Percentiles rank a stretch among this genome's conserved stretches.
Evolutionary conservation across 306 rosid species (phyloP).

Genomic region (Medicago arabica): DNA sequence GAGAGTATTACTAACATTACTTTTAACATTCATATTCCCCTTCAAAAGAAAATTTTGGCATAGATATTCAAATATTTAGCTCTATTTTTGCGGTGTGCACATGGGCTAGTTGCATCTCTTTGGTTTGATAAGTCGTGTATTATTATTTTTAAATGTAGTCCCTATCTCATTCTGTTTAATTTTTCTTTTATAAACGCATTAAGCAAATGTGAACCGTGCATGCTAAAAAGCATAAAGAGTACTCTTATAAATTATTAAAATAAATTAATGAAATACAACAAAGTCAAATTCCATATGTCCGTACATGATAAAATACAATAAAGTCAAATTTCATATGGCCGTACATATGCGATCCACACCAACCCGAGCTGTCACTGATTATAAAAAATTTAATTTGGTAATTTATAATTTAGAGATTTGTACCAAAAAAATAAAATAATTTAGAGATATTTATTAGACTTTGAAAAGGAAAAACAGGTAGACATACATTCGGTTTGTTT

Average conservation of each 20-base stretch:
- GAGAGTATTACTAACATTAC: too few species aligned
- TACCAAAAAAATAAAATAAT: too few species aligned
- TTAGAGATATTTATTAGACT: too few species aligned
- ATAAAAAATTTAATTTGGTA: too few species aligned
- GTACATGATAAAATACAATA: too few species aligned
- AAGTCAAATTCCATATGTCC: slow-evolving; percentile 15
- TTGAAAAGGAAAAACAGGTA: too few species aligned
- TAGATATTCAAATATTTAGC: not conserved
- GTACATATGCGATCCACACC: too few species aligned
- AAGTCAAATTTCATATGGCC: not conserved
- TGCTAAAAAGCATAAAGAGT: slow-evolving; percentile 6
- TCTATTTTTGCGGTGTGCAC: not conserved
- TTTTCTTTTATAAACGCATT: not conserved
- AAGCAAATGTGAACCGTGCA: slow-evolving; percentile 10
- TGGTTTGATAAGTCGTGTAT: slow-evolving; percentile 31
- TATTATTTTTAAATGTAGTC: not conserved
- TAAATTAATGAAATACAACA: not conserved
- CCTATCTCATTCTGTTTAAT: slow-evolving; percentile 5
- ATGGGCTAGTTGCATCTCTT: slow-evolving; percentile 25
- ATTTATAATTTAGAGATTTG: too few species aligned
- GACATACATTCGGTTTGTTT: too few species aligned
- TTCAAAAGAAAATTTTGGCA: not conserved
- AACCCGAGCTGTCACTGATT: too few species aligned
- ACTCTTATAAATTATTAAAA: not conserved
- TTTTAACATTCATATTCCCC: not conserved